These are phyloP conservation scores for Bruguiera parviflora DNA, from an alignment of 345 rosid species.

Conservation along the genomic window DNA sequence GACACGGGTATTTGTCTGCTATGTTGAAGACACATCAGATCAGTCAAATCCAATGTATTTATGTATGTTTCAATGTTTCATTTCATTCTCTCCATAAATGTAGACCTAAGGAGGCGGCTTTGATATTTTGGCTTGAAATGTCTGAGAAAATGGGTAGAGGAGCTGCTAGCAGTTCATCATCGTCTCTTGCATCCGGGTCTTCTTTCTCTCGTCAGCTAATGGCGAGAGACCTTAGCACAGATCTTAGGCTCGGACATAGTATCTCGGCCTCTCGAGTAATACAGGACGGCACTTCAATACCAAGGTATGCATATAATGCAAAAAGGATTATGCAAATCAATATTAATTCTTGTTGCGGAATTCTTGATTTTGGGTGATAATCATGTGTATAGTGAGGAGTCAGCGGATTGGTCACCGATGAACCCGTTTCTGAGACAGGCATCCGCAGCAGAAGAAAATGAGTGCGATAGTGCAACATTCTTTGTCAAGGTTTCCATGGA, in stretches of 20 bases:
- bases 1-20: slow-evolving; percentile 73
- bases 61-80: slow-evolving; percentile 1
- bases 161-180: slow-evolving; percentile 54
- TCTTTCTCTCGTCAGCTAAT: slow-evolving; percentile 18
- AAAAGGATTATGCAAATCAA: neutral
- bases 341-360: neutral
- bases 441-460: slow-evolving; percentile 46
- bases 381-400: slow-evolving; percentile 33
- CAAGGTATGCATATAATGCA: slow-evolving; percentile 17
- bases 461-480: slow-evolving; percentile 64
- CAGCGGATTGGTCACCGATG: slow-evolving; percentile 37
- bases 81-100: slow-evolving; percentile 22
- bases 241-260: slow-evolving; percentile 76
- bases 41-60: slow-evolving; percentile 22
- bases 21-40: slow-evolving; percentile 37
- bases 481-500: slow-evolving; percentile 96
- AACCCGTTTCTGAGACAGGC: slow-evolving; percentile 27
- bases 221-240: slow-evolving; percentile 51
- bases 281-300: slow-evolving; percentile 23
- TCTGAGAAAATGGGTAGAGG: slow-evolving; percentile 46
- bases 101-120: slow-evolving; percentile 62
- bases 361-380: neutral
- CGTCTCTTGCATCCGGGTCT: slow-evolving; percentile 29
- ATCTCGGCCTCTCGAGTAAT: slow-evolving; percentile 28
- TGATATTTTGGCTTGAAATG: slow-evolving; percentile 18